Conservation (phyloP, 305 asterid genomes). For the Fraxinus dipetala region DNA sequence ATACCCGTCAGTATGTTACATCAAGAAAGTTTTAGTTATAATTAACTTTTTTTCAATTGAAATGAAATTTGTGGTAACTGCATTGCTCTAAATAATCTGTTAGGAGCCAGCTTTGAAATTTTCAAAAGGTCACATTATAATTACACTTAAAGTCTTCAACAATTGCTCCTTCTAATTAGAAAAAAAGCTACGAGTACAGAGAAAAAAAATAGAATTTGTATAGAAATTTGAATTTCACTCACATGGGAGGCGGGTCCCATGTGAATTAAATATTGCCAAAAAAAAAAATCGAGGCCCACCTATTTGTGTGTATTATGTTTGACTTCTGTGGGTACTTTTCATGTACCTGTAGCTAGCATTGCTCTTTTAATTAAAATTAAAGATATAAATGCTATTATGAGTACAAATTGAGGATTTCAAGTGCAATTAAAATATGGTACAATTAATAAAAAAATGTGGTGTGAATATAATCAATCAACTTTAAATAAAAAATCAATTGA, state of each 20-base stretch:
- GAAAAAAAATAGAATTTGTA: no score
- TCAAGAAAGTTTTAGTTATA: not conserved
- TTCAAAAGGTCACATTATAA: not conserved
- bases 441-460: constrained; percentile 30
- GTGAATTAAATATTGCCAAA: no score
- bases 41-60: not conserved
- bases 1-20: not conserved
- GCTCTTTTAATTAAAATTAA: no score
- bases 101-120: not conserved
- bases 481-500: not conserved
- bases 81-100: not conserved
- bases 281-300: no score
- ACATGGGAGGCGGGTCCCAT: no score
- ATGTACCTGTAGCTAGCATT: no score
- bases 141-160: not conserved
- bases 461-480: not conserved
- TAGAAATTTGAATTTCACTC: no score
- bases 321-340: no score
- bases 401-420: not conserved
- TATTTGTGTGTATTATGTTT: no score
- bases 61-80: not conserved
- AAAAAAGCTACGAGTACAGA: no score
- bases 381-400: no score
- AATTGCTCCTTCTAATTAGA: not conserved
- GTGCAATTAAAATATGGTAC: constrained; percentile 36